These are phyloP conservation scores for Paecilomyces sp. DNA, from an alignment of 2,329 filamentous ascomycete species.

Conservation along the genomic window DNA sequence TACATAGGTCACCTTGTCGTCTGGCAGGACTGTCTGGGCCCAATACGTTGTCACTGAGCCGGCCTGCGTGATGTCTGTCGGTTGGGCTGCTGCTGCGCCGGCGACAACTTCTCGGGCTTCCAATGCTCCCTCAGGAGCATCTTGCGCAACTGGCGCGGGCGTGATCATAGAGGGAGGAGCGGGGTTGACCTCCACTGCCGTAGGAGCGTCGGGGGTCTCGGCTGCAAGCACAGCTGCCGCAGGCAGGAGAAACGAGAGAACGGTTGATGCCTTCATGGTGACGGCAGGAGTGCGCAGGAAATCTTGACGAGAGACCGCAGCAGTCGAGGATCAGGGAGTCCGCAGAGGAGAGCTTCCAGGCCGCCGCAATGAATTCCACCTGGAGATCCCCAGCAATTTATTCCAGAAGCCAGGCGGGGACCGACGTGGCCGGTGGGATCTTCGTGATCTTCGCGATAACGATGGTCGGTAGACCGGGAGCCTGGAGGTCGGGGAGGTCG, in stretches of 20 bases:
- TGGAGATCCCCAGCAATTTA: neutral
- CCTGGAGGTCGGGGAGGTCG: neutral
- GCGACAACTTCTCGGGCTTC: slow-evolving; percentile 2
- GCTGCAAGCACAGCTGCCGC: slow-evolving; percentile 1
- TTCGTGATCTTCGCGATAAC: neutral
- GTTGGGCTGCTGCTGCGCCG: slow-evolving; percentile 7
- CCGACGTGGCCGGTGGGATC: neutral
- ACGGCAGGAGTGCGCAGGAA: neutral
- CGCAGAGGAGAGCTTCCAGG: neutral
- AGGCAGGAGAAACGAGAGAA: neutral
- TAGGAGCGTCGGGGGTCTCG: neutral
- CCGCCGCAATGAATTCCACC: neutral
- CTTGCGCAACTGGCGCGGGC: neutral
- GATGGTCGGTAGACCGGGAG: neutral
- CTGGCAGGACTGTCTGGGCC: neutral
- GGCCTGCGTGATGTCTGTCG: slow-evolving; percentile 16
- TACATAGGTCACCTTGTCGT: slow-evolving; percentile 7
- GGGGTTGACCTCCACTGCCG: neutral
- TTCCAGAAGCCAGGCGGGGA: neutral
- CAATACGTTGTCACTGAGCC: slow-evolving; percentile 19
- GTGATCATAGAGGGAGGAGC: neutral
- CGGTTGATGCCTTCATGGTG: neutral
- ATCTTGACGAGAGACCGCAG: neutral
- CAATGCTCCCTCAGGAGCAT: neutral
- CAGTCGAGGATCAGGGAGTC: neutral